These are phyloP conservation scores for Pestalotiopsis sp. DNA, from an alignment of 2,329 filamentous ascomycete genomes.

Conservation along the genomic window DNA sequence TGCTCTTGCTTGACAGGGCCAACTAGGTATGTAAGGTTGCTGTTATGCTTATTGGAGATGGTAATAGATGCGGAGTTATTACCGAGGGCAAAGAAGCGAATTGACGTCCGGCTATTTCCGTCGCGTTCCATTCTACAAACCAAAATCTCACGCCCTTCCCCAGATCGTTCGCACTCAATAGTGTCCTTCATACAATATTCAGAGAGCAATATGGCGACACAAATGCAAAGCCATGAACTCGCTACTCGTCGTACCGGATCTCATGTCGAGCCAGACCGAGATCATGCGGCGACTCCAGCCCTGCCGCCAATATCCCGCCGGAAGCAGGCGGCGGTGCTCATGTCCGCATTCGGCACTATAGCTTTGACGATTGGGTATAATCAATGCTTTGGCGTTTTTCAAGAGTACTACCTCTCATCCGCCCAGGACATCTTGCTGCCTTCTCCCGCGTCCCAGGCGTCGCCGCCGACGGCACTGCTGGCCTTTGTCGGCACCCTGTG, in stretches of 20 bases:
- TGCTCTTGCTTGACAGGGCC: too few species aligned
- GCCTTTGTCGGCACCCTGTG: constrained; percentile 52
- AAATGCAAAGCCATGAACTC: not conserved
- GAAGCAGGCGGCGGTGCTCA: constrained; percentile 44
- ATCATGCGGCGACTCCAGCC: constrained; percentile 16
- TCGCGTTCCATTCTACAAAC: not conserved
- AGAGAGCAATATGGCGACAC: not conserved
- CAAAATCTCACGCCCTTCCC: not conserved
- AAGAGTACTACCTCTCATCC: constrained; percentile 48
- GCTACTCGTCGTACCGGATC: not conserved
- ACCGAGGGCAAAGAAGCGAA: not conserved
- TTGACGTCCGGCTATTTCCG: not conserved
- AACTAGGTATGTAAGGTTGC: not conserved
- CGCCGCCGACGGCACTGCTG: constrained; percentile 42
- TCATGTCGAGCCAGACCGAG: not conserved
- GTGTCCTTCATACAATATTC: not conserved
- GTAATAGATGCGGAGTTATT: not conserved
- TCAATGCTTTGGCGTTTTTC: constrained; percentile 51
- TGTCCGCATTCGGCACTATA: constrained; percentile 46
- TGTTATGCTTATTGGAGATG: not conserved
- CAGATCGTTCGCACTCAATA: not conserved
- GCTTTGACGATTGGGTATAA: constrained; percentile 52
- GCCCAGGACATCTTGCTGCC: constrained; percentile 40
- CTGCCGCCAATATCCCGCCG: constrained; percentile 38
- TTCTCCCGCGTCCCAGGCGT: constrained; percentile 29